Percentiles rank a stretch among this genome's conserved stretches.
Conservation (phyloP, 768 basidiomycete species). For the Collybia mongolica region DNA sequence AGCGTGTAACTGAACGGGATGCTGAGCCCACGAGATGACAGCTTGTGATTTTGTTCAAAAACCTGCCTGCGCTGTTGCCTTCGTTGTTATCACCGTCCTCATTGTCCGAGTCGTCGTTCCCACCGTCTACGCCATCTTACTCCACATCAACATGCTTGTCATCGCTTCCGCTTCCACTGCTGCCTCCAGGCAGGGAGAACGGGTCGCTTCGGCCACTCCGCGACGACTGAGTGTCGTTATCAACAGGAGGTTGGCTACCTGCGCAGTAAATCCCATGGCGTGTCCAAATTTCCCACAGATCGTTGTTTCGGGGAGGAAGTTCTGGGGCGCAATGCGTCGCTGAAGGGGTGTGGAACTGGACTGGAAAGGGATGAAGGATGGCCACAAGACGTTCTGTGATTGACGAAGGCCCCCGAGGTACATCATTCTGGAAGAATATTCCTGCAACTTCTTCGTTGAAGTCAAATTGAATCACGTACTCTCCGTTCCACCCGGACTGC, state of each 20-base stretch:
- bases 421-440: not conserved
- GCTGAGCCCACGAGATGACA: not conserved
- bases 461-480: not conserved
- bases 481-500: not conserved
- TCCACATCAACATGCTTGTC: too few relatives aligned
- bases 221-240: too few relatives aligned
- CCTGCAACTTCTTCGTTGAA: conserved; percentile 1
- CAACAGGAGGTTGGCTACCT: too few relatives aligned
- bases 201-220: too few relatives aligned
- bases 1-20: not conserved
- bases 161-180: not conserved
- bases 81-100: not conserved
- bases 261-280: too few relatives aligned
- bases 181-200: not conserved
- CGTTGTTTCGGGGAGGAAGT: too few relatives aligned
- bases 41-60: not conserved
- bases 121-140: too few relatives aligned
- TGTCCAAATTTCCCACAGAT: too few relatives aligned
- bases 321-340: not conserved
- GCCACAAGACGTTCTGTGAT: not conserved
- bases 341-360: not conserved
- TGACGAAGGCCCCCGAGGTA: not conserved
- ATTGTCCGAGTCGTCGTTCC: too few relatives aligned
- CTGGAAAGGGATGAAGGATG: not conserved
- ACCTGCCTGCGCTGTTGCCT: not conserved